Conservation (phyloP, 164 flowering plant genomes). For the Tinospora cordifolia region DNA sequence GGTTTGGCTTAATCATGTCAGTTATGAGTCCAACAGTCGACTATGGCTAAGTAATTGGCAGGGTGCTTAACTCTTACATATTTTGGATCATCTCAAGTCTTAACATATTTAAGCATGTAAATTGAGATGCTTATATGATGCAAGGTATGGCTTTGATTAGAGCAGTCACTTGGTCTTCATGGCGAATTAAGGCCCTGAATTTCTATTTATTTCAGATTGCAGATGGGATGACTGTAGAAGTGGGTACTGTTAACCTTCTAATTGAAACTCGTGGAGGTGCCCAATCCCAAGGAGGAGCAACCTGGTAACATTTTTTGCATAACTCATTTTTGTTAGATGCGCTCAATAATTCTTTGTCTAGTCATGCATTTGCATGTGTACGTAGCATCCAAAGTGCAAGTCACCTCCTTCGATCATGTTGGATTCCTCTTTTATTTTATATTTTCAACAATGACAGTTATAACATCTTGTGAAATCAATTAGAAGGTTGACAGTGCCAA, state of each 20-base stretch:
- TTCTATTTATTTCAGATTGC: slow-evolving; percentile 58
- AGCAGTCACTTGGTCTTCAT: neutral
- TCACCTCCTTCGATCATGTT: neutral
- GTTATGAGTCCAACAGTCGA: neutral
- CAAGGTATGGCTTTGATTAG: neutral
- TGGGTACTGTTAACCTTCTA: slow-evolving; percentile 75
- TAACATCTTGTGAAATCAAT: too few relatives aligned
- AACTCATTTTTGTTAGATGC: neutral
- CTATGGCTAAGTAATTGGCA: too few relatives aligned
- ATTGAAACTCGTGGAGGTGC: slow-evolving; percentile 87
- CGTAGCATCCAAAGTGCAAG: neutral
- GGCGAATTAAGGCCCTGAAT: neutral
- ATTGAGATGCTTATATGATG: neutral
- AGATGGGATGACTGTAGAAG: slow-evolving; percentile 94
- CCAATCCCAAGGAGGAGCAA: slow-evolving; percentile 62
- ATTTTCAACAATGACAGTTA: too few relatives aligned
- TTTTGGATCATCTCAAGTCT: neutral
- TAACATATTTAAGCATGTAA: neutral
- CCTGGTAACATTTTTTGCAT: slow-evolving; percentile 48
- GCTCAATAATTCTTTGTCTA: neutral
- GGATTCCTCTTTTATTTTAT: too few relatives aligned
- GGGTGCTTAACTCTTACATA: too few relatives aligned
- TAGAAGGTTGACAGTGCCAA: too few relatives aligned
- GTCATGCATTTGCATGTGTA: neutral
- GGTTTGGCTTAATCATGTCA: neutral